Evolutionary conservation across 2,329 filamentous ascomycete species (phyloP), one percentile per base, ranked within the genome.

Genomic region (Pseudogymnoascus sp.): DNA sequence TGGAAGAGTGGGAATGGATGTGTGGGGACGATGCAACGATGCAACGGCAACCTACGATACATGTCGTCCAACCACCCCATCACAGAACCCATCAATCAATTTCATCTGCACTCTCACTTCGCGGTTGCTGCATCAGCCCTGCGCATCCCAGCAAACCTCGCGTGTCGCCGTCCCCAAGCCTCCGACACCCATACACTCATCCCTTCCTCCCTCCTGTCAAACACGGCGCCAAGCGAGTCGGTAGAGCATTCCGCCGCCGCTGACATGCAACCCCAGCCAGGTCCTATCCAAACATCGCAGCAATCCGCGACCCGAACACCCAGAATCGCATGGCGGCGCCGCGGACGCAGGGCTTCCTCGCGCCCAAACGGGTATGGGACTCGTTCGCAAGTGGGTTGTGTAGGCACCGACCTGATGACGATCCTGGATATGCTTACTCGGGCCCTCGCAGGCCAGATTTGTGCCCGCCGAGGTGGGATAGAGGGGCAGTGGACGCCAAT

Each of bases 191-290:
- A 56, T 56, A 34, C 49, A 56, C 28, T 56, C 28, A 18, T 34
- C 25, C 49, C 49, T 56, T 56, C 28, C 49, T 34, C 28, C 46
- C 28, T 56, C 49, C 49, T 56, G 49, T 56, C 49, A 56, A 56
- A 56, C 49, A 34, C 8, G 11, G 28, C 28, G 49, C 49, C 49
- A 56, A 56, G 49, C 49, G 49, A 56, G 49, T 56, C 49, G 28
- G 49, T 56, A 56, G 49, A 56, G 49, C 28, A 56, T 56, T 56
- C 49, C 49, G 49, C 49, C 49, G 49, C 49, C 49, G 49, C 49
- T 56, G 49, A 56, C 49, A 56, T 56, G 49, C 49, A 56, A 56
- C 23, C 46, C 16, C 49, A 34, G 4, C 28, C 28, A 36, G 49
- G 49, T 34, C 28, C 28, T 56, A 14, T 16, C 49, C 49, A 56